Conservation (phyloP, 2,329 filamentous ascomycete species). For the Huntiella abstrusa region DNA sequence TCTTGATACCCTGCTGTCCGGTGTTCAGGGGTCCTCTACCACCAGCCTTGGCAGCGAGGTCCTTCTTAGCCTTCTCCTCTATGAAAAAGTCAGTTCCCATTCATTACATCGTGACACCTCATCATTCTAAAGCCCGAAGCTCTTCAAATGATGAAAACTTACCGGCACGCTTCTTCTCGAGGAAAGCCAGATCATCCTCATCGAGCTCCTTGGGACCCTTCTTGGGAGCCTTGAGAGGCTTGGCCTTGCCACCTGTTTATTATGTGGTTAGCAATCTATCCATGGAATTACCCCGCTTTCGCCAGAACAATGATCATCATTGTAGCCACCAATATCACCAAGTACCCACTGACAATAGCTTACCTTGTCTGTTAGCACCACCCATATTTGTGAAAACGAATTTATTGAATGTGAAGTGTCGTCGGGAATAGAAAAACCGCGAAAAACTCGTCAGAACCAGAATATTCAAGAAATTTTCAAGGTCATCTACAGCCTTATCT, state of each 20-base stretch:
- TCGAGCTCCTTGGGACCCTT: conserved; percentile 59
- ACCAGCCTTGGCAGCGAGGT: conserved; percentile 60
- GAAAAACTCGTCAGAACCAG: not conserved
- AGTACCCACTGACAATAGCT: conserved; percentile 12
- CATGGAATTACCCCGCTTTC: not conserved
- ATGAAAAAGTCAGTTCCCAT: conserved; percentile 5
- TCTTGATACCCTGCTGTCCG: conserved; percentile 83
- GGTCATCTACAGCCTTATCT: too few relatives aligned
- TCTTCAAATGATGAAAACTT: conserved; percentile 13
- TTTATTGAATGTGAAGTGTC: conserved; percentile 1
- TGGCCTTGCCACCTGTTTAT: conserved; percentile 53
- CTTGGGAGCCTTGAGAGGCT: conserved; percentile 78
- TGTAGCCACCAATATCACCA: not conserved
- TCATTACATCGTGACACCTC: not conserved
- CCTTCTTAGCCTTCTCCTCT: conserved; percentile 77
- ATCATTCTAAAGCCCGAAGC: not conserved
- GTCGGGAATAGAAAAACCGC: not conserved
- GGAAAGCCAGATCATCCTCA: conserved; percentile 69
- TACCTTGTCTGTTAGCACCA: conserved; percentile 48
- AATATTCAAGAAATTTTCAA: too few relatives aligned
- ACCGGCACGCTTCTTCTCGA: conserved; percentile 73
- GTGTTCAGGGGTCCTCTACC: conserved; percentile 80
- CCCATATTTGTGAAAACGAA: conserved; percentile 31
- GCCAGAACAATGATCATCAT: not conserved
- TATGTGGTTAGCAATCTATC: not conserved